Conservation (phyloP, 1,284 basidiomycete species). For the Filobasidium uniguttulatum region DNA sequence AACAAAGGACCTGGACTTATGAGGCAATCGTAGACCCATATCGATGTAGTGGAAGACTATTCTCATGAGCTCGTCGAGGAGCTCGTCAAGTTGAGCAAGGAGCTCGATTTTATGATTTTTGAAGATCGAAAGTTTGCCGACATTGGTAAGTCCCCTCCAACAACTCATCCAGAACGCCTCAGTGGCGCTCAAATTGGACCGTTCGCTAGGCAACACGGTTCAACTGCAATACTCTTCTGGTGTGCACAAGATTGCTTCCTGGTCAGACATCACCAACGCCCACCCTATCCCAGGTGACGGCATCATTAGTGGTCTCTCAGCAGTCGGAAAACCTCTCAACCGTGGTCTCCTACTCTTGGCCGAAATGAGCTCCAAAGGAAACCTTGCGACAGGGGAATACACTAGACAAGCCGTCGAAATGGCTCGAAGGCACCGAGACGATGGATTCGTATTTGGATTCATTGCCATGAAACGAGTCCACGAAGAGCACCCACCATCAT, state of each 20-base stretch:
- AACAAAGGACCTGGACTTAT: not conserved
- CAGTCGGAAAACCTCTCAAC: constrained; percentile 68
- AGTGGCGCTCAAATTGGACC: not conserved
- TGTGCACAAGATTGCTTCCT: constrained; percentile 82
- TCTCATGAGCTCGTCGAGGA: constrained; percentile 56
- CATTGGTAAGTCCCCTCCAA: constrained; percentile 53
- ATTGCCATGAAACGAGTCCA: constrained; percentile 81
- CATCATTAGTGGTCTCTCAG: constrained; percentile 73
- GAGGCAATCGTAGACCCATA: constrained; percentile 58
- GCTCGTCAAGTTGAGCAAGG: constrained; percentile 56
- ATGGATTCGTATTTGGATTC: constrained; percentile 86
- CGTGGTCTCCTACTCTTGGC: constrained; percentile 83
- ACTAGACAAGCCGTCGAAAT: constrained; percentile 73
- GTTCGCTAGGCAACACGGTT: constrained; percentile 77
- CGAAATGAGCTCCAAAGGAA: constrained; percentile 89
- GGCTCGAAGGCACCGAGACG: constrained; percentile 44
- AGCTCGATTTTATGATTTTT: constrained; percentile 92
- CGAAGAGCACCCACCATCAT: constrained; percentile 35
- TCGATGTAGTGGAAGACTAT: constrained; percentile 92
- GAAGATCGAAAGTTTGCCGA: constrained; percentile 99
- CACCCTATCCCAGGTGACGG: constrained; percentile 90
- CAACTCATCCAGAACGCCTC: not conserved
- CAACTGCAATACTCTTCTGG: constrained; percentile 87
- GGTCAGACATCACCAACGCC: constrained; percentile 97
- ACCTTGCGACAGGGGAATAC: constrained; percentile 71